These are phyloP conservation scores for Verticillium nonalfalfae DNA, from an alignment of 2,329 filamentous ascomycete species.

Conservation along the genomic window DNA sequence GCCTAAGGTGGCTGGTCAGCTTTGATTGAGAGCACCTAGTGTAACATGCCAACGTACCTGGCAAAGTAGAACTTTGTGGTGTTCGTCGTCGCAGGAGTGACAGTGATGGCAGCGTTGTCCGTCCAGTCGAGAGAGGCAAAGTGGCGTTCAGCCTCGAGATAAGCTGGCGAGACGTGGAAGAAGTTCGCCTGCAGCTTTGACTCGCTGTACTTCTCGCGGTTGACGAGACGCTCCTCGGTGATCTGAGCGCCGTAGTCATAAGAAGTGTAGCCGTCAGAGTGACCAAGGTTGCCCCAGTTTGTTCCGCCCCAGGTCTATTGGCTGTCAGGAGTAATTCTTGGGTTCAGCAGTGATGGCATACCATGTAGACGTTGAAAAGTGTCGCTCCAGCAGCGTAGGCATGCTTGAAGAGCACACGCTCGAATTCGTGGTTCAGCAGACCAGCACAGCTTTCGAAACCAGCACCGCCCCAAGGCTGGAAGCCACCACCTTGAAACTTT, in stretches of 20 bases:
- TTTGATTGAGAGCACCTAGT: neutral
- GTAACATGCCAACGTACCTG: conserved; percentile 22
- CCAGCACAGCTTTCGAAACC: conserved; percentile 60
- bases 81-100: conserved; percentile 52
- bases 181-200: conserved; percentile 68
- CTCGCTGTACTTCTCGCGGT: conserved; percentile 68
- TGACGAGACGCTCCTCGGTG: conserved; percentile 57
- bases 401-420: conserved; percentile 71
- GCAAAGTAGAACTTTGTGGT: conserved; percentile 50
- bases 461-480: conserved; percentile 64
- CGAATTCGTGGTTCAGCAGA: conserved; percentile 61
- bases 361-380: conserved; percentile 68
- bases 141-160: conserved; percentile 49
- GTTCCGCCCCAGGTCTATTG: conserved; percentile 61
- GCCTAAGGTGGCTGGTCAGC: conserved; percentile 32
- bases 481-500: conserved; percentile 55
- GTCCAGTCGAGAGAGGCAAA: conserved; percentile 20
- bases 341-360: conserved; percentile 15
- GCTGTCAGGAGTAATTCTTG: no score
- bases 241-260: conserved; percentile 46
- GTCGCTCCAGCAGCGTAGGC: conserved; percentile 55
- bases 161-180: conserved; percentile 60
- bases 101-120: conserved; percentile 37
- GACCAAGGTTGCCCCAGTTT: conserved; percentile 70
- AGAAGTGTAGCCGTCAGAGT: conserved; percentile 51